Conservation (phyloP, 306 rosid genomes). For the Mucuna pruriens region DNA sequence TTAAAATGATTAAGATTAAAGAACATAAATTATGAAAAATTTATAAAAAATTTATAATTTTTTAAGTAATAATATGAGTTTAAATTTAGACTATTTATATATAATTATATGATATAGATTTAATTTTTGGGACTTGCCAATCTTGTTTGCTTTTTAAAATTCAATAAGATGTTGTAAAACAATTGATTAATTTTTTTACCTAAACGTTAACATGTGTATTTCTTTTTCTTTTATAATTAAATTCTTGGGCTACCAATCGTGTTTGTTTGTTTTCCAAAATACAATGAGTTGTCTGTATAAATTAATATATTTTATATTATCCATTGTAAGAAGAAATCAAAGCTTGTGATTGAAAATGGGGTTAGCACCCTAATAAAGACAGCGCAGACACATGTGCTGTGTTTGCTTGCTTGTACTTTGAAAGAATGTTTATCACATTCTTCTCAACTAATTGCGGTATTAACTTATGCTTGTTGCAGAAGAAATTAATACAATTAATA, state of each 20-base stretch:
- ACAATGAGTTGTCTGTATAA: not conserved
- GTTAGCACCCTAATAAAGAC: not conserved
- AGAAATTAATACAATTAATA: not conserved
- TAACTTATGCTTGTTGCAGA: not conserved
- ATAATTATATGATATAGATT: no score
- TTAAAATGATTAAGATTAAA: no score
- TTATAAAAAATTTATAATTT: no score
- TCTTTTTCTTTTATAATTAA: not conserved
- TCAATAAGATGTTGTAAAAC: no score
- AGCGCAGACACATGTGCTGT: not conserved
- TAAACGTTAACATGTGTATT: no score
- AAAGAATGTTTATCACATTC: not conserved
- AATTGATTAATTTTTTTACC: no score
- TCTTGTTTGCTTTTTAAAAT: no score
- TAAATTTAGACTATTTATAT: no score
- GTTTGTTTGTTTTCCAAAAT: not conserved
- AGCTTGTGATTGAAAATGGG: not conserved
- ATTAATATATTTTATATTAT: not conserved
- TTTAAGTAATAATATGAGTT: no score
- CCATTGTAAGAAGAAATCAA: not conserved
- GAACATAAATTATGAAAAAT: no score
- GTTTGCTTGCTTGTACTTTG: not conserved
- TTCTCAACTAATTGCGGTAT: not conserved
- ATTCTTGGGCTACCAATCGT: not conserved
- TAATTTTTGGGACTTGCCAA: no score